Percentiles rank a stretch among this genome's conserved stretches.
Evolutionary conservation across 768 basidiomycete species (phyloP).

Genomic region (Leccinum boreale): DNA sequence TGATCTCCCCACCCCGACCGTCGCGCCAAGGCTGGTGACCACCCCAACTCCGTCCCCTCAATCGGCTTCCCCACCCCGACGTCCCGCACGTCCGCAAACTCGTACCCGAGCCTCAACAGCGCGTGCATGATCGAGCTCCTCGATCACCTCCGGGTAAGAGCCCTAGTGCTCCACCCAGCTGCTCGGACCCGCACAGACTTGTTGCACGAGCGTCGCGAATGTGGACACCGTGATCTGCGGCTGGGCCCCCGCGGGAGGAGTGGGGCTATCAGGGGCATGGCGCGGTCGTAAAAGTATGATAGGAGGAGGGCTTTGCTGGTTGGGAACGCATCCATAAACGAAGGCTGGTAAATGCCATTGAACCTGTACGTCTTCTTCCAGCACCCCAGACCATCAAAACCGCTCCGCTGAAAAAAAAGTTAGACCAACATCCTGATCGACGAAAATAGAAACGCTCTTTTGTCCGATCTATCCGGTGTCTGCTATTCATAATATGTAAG

Average conservation of each 20-base stretch:
- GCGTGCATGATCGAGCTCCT: constrained; percentile 87
- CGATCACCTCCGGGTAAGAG: constrained; percentile 44
- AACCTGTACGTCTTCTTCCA: constrained; percentile 39
- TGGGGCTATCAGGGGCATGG: constrained; percentile 63
- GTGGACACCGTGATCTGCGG: constrained; percentile 46
- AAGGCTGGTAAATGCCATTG: constrained; percentile 96
- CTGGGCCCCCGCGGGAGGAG: constrained; percentile 19
- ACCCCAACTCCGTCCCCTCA: constrained; percentile 86
- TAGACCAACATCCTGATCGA: constrained; percentile 16
- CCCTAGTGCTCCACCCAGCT: constrained; percentile 56
- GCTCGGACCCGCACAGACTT: constrained; percentile 68
- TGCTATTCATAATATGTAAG: too few species aligned
- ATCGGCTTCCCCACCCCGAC: constrained; percentile 85
- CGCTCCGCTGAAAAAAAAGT: background rate
- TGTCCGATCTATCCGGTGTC: background rate
- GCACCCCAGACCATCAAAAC: background rate
- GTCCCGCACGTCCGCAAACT: constrained; percentile 67
- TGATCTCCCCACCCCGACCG: constrained; percentile 62
- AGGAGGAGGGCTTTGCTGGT: constrained; percentile 84
- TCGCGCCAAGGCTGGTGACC: constrained; percentile 76
- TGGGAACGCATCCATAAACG: constrained; percentile 83
- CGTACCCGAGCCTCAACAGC: constrained; percentile 84
- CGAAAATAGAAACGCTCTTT: constrained; percentile 1
- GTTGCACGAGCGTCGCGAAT: constrained; percentile 59
- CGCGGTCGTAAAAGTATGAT: constrained; percentile 97